These are phyloP conservation scores for Rhynchospora pubera DNA, from an alignment of 176 grass and related monocot species.

Conservation along the genomic window DNA sequence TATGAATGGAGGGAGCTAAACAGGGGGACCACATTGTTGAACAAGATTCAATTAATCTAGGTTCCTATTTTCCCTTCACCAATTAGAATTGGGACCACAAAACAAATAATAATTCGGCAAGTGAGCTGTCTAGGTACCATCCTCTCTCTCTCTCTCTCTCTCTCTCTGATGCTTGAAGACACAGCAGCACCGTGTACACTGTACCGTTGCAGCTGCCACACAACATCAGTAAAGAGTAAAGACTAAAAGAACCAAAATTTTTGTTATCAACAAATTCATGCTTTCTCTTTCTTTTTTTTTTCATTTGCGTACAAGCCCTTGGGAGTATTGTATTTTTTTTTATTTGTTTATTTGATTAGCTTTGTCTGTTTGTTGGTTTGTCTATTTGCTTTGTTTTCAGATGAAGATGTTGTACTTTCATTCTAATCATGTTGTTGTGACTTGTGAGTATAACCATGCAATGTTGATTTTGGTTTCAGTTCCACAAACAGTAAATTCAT, in stretches of 20 bases:
- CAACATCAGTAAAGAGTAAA: conserved; percentile 13
- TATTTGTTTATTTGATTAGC: neutral
- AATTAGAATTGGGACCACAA: conserved; percentile 17
- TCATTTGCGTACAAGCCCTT: neutral
- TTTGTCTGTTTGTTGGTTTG: neutral
- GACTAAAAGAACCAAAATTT: neutral
- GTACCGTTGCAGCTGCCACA: conserved; percentile 3
- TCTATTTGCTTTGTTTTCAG: neutral
- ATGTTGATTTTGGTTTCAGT: neutral
- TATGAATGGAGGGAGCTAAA: neutral
- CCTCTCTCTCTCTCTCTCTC: conserved; percentile 7
- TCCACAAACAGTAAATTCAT: neutral
- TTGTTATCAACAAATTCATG: neutral
- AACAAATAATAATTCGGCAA: conserved; percentile 12
- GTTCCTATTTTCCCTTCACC: neutral
- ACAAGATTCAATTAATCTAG: conserved; percentile 19
- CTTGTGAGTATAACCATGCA: neutral
- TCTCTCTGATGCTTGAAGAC: conserved; percentile 11
- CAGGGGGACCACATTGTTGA: neutral
- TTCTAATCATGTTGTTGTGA: neutral
- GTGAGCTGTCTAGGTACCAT: conserved; percentile 16
- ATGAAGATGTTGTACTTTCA: neutral
- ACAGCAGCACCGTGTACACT: conserved; percentile 13
- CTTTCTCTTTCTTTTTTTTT: neutral
- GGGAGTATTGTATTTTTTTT: neutral